These are phyloP conservation scores for Teunomyces funiuensis DNA, from an alignment of 805 yeast species.

Conservation along the genomic window DNA sequence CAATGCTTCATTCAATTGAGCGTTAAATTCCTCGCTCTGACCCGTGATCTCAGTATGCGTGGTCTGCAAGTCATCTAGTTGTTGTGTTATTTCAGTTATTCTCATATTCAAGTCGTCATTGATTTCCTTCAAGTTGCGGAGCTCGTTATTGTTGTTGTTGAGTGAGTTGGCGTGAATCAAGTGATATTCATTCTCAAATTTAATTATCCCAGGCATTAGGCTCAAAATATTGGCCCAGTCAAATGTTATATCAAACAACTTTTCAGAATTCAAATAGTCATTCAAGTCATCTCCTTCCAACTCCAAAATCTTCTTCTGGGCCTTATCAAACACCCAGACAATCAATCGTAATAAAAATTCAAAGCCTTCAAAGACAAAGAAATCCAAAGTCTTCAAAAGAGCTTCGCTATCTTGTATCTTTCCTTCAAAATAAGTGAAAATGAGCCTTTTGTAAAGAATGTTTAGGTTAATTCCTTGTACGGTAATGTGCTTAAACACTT, in stretches of 20 bases:
- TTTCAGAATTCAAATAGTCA: slow-evolving; percentile 17
- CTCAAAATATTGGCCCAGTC: slow-evolving; percentile 13
- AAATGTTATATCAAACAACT: slow-evolving; percentile 14
- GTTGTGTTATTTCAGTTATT: slow-evolving; percentile 26
- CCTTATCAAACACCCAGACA: slow-evolving; percentile 21
- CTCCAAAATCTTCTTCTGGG: slow-evolving; percentile 15
- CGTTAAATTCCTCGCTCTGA: slow-evolving; percentile 30
- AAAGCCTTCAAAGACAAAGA: slow-evolving; percentile 41
- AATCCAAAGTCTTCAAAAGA: slow-evolving; percentile 27
- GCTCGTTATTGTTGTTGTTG: slow-evolving; percentile 37
- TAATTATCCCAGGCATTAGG: slow-evolving; percentile 25
- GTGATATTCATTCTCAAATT: slow-evolving; percentile 39
- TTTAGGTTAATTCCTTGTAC: slow-evolving; percentile 36
- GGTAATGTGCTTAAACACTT: slow-evolving; percentile 31
- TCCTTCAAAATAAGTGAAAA: slow-evolving; percentile 20
- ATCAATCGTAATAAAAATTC: slow-evolving; percentile 32
- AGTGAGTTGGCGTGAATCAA: slow-evolving; percentile 39
- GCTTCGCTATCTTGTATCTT: slow-evolving; percentile 6
- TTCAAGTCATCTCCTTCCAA: slow-evolving; percentile 26
- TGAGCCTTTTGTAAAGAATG: slow-evolving; percentile 17
- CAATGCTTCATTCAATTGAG: slow-evolving; percentile 10
- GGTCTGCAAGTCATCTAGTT: slow-evolving; percentile 28
- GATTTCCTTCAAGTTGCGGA: slow-evolving; percentile 37
- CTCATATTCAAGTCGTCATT: slow-evolving; percentile 31
- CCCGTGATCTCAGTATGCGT: slow-evolving; percentile 38